These are phyloP conservation scores for Blyttiomyces sp. DNA, from an alignment of 371 early-diverging fungal species.

Conservation along the genomic window DNA sequence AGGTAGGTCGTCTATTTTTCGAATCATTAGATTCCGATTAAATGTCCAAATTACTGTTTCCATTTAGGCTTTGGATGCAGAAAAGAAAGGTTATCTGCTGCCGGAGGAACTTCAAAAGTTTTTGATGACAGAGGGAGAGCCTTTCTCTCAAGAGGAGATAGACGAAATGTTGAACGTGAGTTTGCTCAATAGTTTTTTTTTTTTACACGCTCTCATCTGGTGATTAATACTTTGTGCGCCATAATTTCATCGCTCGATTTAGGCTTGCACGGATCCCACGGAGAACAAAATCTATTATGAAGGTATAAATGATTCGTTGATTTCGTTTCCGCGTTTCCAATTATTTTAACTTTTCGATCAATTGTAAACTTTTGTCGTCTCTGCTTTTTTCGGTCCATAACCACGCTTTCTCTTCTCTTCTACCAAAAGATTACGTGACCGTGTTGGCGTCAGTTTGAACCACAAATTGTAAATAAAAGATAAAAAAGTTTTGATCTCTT, in stretches of 20 bases:
- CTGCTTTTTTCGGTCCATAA: too few relatives aligned
- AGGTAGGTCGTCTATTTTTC: slow-evolving; percentile 12
- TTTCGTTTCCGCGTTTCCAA: too few relatives aligned
- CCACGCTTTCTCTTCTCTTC: too few relatives aligned
- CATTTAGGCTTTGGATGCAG: slow-evolving; percentile 34
- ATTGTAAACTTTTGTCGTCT: too few relatives aligned
- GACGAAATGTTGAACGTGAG: slow-evolving; percentile 63
- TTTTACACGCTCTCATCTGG: neutral
- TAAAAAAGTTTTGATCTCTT: too few relatives aligned
- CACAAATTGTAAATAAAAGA: too few relatives aligned
- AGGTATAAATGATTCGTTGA: too few relatives aligned
- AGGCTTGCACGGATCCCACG: slow-evolving; percentile 48
- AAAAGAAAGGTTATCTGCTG: slow-evolving; percentile 38
- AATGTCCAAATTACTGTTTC: neutral
- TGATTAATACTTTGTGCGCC: neutral
- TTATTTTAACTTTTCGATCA: too few relatives aligned
- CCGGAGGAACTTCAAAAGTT: slow-evolving; percentile 57
- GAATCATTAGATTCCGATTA: neutral
- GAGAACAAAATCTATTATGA: slow-evolving; percentile 49
- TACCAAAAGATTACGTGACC: too few relatives aligned
- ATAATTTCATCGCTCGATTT: too few relatives aligned
- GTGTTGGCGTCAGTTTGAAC: too few relatives aligned
- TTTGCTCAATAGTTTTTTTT: neutral
- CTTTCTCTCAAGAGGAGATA: slow-evolving; percentile 57
- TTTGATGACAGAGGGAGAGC: slow-evolving; percentile 58